A percentile compares a stretch with the other conserved stretches of the same genome.
Evolutionary conservation across 106 monocot genomes (phyloP).

Genomic region (Hemerocallis citrina): DNA sequence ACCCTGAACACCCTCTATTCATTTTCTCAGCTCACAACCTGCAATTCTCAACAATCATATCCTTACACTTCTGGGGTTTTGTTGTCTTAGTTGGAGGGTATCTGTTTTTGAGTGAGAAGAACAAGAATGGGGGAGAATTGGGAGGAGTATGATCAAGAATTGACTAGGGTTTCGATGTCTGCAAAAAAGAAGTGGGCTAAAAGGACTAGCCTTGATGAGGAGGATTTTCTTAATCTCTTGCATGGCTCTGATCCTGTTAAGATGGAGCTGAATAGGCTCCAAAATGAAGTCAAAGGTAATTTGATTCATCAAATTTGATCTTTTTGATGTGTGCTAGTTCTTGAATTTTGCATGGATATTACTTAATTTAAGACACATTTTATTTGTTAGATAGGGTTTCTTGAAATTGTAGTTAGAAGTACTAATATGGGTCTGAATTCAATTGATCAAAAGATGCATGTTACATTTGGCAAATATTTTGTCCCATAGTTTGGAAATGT

Average conservation of each 20-base stretch:
- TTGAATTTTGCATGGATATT: background rate
- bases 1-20: no score
- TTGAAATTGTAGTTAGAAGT: background rate
- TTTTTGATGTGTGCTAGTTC: no score
- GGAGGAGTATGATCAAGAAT: conserved; percentile 4
- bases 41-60: no score
- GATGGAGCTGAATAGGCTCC: conserved; percentile 73
- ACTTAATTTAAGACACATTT: background rate
- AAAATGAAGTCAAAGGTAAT: conserved; percentile 58
- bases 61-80: background rate
- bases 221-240: conserved; percentile 44
- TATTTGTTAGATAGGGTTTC: no score
- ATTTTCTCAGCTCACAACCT: no score
- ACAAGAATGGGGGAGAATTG: conserved; percentile 6
- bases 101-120: background rate
- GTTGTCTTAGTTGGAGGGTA: no score
- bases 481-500: background rate
- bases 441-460: no score
- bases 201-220: conserved; percentile 42
- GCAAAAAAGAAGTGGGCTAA: conserved; percentile 30
- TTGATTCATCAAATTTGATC: background rate
- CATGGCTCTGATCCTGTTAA: conserved; percentile 78
- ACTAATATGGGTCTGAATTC: background rate
- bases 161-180: background rate
- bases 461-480: background rate